phyloP scores from a whole-genome alignment of 768 basidiomycete species.

The Amanita rimosa region DNA sequence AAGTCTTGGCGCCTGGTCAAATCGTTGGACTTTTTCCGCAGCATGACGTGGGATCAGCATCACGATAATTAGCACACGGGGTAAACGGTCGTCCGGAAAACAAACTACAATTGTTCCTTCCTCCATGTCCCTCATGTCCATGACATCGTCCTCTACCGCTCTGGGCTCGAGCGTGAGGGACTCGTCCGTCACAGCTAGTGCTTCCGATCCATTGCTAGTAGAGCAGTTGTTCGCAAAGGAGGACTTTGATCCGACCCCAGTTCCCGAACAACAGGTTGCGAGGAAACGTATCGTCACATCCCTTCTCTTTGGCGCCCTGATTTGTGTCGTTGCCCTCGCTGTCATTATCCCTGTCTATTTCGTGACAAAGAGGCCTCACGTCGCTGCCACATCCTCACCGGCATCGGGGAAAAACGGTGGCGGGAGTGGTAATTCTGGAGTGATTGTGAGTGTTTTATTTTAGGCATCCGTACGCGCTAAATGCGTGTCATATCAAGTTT shows the following conservation, averaged over 20 bases:
- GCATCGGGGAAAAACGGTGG: neutral
- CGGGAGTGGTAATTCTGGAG: neutral
- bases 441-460: constrained; percentile 1
- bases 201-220: neutral
- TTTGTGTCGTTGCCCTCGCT: constrained; percentile 17
- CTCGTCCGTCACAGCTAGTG: neutral
- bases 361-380: constrained; percentile 15
- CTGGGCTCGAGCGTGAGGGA: neutral
- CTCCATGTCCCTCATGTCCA: neutral
- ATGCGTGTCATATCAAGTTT: constrained; percentile 13
- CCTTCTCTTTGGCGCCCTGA: constrained; percentile 1
- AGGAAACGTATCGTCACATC: neutral
- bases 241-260: neutral
- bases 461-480: neutral
- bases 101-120: neutral
- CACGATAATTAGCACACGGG: neutral
- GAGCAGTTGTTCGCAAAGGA: neutral
- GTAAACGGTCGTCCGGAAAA: neutral
- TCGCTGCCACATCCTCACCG: constrained; percentile 4
- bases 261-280: neutral
- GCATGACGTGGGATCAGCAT: neutral
- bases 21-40: neutral
- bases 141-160: neutral
- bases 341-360: constrained; percentile 25
- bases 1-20: neutral